Evolutionary conservation across 192 early-diverging fungal genomes (phyloP).

Genomic region (Backusella morwellensis): DNA sequence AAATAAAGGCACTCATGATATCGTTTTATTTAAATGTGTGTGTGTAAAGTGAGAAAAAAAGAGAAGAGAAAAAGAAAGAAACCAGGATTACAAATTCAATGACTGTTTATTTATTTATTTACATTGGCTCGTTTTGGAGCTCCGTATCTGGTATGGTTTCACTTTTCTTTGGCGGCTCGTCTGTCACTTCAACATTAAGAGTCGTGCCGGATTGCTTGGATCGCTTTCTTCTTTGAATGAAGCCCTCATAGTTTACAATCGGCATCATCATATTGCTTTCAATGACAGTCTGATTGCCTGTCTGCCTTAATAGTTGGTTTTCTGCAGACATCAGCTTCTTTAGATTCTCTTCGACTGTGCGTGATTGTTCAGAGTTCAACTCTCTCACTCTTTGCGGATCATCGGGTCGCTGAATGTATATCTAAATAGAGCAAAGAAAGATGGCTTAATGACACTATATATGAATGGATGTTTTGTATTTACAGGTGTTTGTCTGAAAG

Average conservation of each 20-base stretch:
- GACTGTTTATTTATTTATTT: constrained; percentile 7
- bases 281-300: neutral
- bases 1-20: neutral
- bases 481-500: constrained; percentile 57
- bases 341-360: constrained; percentile 54
- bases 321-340: constrained; percentile 39
- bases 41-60: neutral
- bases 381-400: constrained; percentile 51
- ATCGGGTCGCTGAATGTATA: constrained; percentile 50
- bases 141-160: neutral
- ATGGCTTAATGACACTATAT: neutral
- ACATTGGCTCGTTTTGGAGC: constrained; percentile 5
- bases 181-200: constrained; percentile 4
- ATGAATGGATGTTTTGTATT: neutral
- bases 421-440: constrained; percentile 26
- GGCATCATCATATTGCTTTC: constrained; percentile 9
- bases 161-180: neutral
- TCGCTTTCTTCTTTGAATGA: constrained; percentile 17
- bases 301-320: constrained; percentile 8
- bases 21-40: neutral
- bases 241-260: constrained; percentile 15
- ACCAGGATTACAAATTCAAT: neutral
- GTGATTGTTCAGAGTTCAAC: constrained; percentile 52
- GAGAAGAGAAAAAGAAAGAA: neutral
- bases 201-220: constrained; percentile 17